Conservation (phyloP, 495 filamentous ascomycete species). For the Aspergillus conjunctus region DNA sequence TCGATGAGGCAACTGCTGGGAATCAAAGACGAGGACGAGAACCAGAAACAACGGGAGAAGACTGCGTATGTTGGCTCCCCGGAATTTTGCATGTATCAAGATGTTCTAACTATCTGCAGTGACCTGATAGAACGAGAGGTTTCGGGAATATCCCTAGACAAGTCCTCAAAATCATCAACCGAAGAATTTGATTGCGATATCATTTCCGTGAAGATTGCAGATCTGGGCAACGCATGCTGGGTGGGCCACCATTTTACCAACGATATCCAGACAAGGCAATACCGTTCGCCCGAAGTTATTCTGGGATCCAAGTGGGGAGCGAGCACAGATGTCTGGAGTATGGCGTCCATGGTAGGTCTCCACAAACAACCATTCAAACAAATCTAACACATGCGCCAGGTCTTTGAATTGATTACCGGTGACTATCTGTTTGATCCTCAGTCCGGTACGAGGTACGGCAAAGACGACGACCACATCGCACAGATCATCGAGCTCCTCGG, state of each 20-base stretch:
- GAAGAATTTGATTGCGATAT: slow-evolving; percentile 65
- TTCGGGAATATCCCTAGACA: slow-evolving; percentile 92
- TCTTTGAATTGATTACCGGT: slow-evolving; percentile 96
- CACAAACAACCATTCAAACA: neutral
- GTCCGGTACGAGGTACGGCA: slow-evolving; percentile 98
- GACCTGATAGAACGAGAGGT: slow-evolving; percentile 90
- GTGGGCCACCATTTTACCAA: slow-evolving; percentile 99
- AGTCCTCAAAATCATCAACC: slow-evolving; percentile 50
- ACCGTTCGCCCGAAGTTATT: slow-evolving; percentile 96
- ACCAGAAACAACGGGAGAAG: slow-evolving; percentile 86
- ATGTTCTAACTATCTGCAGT: slow-evolving; percentile 46
- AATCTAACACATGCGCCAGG: slow-evolving; percentile 49
- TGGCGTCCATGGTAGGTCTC: slow-evolving; percentile 89
- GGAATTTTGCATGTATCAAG: neutral
- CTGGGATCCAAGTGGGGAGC: slow-evolving; percentile 97
- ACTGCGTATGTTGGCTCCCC: slow-evolving; percentile 70
- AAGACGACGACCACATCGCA: slow-evolving; percentile 99
- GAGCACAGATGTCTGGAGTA: slow-evolving; percentile 99
- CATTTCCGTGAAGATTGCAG: slow-evolving; percentile 98
- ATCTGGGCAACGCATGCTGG: slow-evolving; percentile 98
- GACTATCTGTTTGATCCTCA: slow-evolving; percentile 99
- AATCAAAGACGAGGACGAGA: slow-evolving; percentile 66
- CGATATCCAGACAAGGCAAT: slow-evolving; percentile 97
- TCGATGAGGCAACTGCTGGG: slow-evolving; percentile 65
- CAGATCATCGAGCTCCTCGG: slow-evolving; percentile 98